Conservation (phyloP, 1,284 basidiomycete species). For the Vanrija sp. region DNA sequence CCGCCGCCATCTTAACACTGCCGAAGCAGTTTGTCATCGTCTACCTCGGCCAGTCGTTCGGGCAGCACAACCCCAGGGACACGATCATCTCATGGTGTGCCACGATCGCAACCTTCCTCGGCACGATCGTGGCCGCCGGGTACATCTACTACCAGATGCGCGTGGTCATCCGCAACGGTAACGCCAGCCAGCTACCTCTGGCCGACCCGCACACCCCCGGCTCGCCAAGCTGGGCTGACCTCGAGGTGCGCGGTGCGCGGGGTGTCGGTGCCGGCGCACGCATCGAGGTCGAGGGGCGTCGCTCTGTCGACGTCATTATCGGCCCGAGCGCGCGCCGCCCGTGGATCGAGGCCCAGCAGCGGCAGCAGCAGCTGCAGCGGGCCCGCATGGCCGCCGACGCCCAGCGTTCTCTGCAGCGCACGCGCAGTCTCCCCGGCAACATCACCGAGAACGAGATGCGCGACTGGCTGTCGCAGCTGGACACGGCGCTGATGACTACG, state of each 20-base stretch:
- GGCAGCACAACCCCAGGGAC: conserved; percentile 26
- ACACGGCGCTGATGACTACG: conserved; percentile 11
- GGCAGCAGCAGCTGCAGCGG: conserved; percentile 1
- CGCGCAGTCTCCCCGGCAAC: conserved; percentile 31
- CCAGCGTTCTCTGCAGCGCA: conserved; percentile 19
- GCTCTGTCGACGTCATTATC: conserved; percentile 8
- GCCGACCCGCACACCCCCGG: conserved; percentile 8
- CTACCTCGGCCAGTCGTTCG: conserved; percentile 44
- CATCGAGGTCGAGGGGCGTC: conserved; percentile 5
- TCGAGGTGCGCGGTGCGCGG: background rate
- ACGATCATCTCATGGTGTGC: conserved; percentile 36
- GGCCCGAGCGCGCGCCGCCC: conserved; percentile 14
- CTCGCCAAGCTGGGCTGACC: conserved; percentile 2
- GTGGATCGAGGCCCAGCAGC: background rate
- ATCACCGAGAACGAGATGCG: conserved; percentile 34
- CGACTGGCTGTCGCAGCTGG: conserved; percentile 28
- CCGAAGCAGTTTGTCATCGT: conserved; percentile 45
- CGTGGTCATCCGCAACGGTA: conserved; percentile 31
- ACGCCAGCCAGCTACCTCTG: conserved; percentile 11
- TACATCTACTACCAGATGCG: conserved; percentile 48
- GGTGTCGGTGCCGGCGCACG: conserved; percentile 8
- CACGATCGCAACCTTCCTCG: conserved; percentile 35
- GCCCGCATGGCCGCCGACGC: conserved; percentile 7
- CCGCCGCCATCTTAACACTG: conserved; percentile 42
- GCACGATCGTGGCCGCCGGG: conserved; percentile 41